Percentiles rank a stretch among this genome's conserved stretches.
phyloP scores from a whole-genome alignment of 495 filamentous ascomycete species.

The Daldinia vernicosa region DNA sequence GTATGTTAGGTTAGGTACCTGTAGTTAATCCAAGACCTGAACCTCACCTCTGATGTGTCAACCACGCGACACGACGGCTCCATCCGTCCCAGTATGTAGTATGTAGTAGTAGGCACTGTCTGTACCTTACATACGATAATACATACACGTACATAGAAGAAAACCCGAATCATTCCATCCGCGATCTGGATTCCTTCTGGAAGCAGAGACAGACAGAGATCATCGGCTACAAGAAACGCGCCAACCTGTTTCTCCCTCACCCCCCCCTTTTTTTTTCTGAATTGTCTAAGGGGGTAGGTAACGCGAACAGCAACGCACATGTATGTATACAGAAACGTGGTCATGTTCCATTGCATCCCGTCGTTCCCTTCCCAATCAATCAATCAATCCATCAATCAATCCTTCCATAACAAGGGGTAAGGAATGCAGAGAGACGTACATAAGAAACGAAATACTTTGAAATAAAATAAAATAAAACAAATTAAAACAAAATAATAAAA shows the following conservation, averaged over 20 bases:
- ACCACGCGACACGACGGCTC: conserved; percentile 27
- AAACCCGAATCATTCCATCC: not conserved
- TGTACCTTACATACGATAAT: not conserved
- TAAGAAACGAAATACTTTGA: not conserved
- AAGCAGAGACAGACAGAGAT: conserved; percentile 28
- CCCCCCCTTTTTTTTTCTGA: not conserved
- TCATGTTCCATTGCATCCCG: conserved; percentile 43
- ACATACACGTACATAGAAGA: conserved; percentile 14
- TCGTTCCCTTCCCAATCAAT: not conserved
- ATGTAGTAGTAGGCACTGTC: too few relatives aligned
- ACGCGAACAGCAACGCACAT: not conserved
- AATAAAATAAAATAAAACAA: conserved; percentile 4
- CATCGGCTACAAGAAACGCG: conserved; percentile 16
- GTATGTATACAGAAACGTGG: conserved; percentile 40
- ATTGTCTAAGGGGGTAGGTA: not conserved
- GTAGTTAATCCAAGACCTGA: not conserved
- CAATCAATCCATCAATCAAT: too few relatives aligned
- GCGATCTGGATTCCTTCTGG: conserved; percentile 30
- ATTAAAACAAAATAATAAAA: not conserved
- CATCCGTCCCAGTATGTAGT: conserved; percentile 17
- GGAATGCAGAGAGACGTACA: not conserved
- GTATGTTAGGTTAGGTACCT: too few relatives aligned
- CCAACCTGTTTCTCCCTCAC: conserved; percentile 1
- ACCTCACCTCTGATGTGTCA: not conserved
- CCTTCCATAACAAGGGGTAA: not conserved